Conservation (phyloP, 306 rosid species). For the Cicer pinnatifidum region DNA sequence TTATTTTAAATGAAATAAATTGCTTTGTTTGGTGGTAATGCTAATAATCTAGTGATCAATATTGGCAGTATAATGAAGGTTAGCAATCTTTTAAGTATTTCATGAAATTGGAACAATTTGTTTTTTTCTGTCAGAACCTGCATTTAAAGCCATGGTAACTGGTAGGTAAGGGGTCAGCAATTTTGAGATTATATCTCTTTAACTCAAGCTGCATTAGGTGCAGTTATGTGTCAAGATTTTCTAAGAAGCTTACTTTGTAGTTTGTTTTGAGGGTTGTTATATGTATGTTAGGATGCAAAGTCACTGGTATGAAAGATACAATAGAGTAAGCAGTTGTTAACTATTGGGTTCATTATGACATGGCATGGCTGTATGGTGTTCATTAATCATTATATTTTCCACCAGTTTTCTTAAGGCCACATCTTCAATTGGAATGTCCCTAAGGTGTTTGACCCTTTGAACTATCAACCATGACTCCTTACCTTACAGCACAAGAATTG, state of each 20-base stretch:
- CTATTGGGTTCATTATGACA: not conserved
- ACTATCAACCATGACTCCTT: not conserved
- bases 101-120: not conserved
- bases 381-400: not conserved
- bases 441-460: slow-evolving; percentile 6
- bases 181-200: slow-evolving; percentile 17
- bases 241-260: slow-evolving; percentile 15
- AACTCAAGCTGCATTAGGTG: slow-evolving; percentile 27
- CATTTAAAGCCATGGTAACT: not conserved
- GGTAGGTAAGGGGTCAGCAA: not conserved
- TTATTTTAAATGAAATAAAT: not conserved
- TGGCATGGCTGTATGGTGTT: too few species aligned
- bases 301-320: not conserved
- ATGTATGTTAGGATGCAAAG: slow-evolving; percentile 10
- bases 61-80: not conserved
- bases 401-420: not conserved
- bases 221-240: slow-evolving; percentile 3
- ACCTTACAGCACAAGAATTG: not conserved
- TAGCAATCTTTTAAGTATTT: slow-evolving; percentile 15
- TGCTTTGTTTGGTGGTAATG: not conserved
- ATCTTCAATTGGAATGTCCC: not conserved
- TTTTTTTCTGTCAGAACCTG: slow-evolving; percentile 27
- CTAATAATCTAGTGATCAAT: slow-evolving; percentile 3
- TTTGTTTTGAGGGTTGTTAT: slow-evolving; percentile 4
- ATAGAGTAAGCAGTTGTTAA: not conserved